Conservation (phyloP, 352 stramenopile genomes). For the Phytopythium boreale region DNA sequence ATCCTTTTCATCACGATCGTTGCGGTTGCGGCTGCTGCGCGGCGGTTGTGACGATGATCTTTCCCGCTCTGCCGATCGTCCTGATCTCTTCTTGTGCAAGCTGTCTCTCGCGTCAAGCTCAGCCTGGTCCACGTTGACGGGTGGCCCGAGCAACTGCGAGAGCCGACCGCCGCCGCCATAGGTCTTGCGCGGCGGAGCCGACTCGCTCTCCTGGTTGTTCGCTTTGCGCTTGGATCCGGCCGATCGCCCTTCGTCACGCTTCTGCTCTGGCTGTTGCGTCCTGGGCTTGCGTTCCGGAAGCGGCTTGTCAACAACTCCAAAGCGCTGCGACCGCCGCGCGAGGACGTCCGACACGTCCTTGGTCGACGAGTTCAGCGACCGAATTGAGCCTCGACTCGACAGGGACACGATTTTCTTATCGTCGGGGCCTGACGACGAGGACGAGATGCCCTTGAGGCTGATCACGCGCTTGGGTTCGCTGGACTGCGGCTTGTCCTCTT, state of each 20-base stretch:
- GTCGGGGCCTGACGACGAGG: constrained; percentile 14
- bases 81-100: constrained; percentile 50
- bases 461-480: constrained; percentile 47
- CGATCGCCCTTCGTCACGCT: constrained; percentile 12
- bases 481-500: not conserved
- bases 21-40: constrained; percentile 17
- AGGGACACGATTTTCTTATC: constrained; percentile 61
- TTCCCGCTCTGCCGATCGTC: constrained; percentile 21
- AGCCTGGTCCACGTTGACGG: constrained; percentile 76
- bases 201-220: constrained; percentile 15
- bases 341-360: constrained; percentile 55
- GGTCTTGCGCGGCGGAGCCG: constrained; percentile 6
- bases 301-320: constrained; percentile 50
- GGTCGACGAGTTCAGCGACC: constrained; percentile 38
- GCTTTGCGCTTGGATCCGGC: constrained; percentile 22
- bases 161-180: constrained; percentile 24
- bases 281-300: constrained; percentile 17
- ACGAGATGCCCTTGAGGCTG: constrained; percentile 50
- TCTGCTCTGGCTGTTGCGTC: constrained; percentile 23
- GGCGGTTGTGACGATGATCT: constrained; percentile 12
- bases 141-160: constrained; percentile 55
- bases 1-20: constrained; percentile 22
- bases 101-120: constrained; percentile 71
- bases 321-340: constrained; percentile 71
- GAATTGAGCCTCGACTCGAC: constrained; percentile 40